These are phyloP conservation scores for Tripidium arundinaceum DNA, from an alignment of 202 grass and related monocot genomes.

Conservation along the genomic window DNA sequence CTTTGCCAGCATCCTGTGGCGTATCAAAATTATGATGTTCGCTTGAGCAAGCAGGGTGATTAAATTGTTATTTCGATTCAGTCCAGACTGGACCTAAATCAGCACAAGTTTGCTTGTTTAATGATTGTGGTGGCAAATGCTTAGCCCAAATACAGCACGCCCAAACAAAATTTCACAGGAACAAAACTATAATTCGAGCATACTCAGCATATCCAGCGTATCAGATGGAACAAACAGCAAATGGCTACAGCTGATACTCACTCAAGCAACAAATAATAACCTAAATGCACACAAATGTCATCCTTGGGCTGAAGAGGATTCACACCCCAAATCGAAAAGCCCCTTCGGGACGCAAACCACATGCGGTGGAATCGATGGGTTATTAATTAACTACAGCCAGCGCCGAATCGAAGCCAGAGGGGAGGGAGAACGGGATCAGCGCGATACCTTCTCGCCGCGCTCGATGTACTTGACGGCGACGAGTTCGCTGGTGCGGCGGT, in stretches of 20 bases:
- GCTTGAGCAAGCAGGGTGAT: neutral
- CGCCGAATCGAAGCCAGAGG: neutral
- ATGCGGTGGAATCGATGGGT: neutral
- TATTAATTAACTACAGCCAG: constrained; percentile 9
- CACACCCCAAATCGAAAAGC: constrained; percentile 16
- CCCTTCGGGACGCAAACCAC: neutral
- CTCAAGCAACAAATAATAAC: neutral
- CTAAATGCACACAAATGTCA: neutral
- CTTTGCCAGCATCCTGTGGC: neutral
- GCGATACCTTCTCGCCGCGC: constrained; percentile 69
- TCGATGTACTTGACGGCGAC: constrained; percentile 92
- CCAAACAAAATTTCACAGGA: neutral
- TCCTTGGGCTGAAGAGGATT: constrained; percentile 1
- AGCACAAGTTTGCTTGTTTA: neutral
- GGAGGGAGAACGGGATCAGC: neutral
- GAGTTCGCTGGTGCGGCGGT: constrained; percentile 71
- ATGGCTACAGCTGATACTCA: too few species aligned
- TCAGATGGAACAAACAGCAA: too few species aligned
- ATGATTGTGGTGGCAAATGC: neutral
- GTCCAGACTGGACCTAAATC: neutral
- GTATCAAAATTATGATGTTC: neutral
- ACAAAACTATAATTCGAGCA: neutral
- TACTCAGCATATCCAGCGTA: too few species aligned
- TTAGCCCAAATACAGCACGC: neutral
- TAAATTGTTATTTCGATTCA: neutral